Base-by-base conservation (phyloP, 345 rosid genomes). In the Draba incana region DNA sequence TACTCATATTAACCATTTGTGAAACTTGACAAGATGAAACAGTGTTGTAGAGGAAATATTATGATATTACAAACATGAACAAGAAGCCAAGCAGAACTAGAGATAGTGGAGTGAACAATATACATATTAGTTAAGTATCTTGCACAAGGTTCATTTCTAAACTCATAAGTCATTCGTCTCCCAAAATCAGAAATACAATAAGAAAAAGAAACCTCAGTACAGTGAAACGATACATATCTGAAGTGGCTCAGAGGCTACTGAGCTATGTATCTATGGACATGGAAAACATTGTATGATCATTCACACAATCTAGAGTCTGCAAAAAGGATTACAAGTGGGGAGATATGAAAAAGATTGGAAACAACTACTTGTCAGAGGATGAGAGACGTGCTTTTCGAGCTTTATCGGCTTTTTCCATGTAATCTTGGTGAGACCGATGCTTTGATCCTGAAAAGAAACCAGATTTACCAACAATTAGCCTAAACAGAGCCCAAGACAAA, bases 391-490 rank as follows among this genome's bases (percentile, higher is more conserved):
- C 85, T 60, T 69, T 84, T 37, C 95, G 80, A 53, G 98, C 98
- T 78, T 83, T 85, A 77, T 94, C 99, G 1, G 98, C 98, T 58
- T 74, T 91, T 55, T 94, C 99, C 95, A 94, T 6, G 83, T 94
- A 94, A 78, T 94, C 99, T 87, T 94, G 99, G 69, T 91, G 96
- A 0, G 97, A 91, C 41, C 68, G 84, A 62, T 94, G 99, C 88
- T 86, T 87, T 31, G 97, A 15, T 42, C 95, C 98, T 94, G 59
- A 57, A 35, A 68, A 55, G 23, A 64, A 23, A 56, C 61, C 54
- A 20, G 12, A 14, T 20, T 52, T 9, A 35, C 11, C 65, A 61
- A 27, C n/a, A 31, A 50, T 16, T 28, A 55, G 25, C 48, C 15
- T 41, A 46, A 56, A 41, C 24, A 30, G 14, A 49, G 25, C 24